These are phyloP conservation scores for Daldinia decipiens DNA, from an alignment of 495 filamentous ascomycete genomes.

Conservation along the genomic window DNA sequence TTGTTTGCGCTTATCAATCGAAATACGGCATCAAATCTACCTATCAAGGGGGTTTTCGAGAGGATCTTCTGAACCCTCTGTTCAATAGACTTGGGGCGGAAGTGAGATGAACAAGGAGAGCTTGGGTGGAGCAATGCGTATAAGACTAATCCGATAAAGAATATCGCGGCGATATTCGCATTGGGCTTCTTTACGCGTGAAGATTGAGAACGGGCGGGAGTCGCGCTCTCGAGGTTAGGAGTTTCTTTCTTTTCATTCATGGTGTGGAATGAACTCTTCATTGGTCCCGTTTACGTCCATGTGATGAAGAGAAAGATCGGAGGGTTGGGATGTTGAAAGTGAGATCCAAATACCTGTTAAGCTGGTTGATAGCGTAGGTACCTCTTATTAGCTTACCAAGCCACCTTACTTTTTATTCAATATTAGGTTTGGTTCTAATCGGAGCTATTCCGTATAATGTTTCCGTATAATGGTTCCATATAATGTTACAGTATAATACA, in stretches of 20 bases:
- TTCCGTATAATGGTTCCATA: not conserved
- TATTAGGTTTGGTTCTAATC: constrained; percentile 3
- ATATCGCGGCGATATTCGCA: constrained; percentile 12
- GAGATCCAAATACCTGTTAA: not conserved
- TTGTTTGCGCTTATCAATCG: constrained; percentile 15
- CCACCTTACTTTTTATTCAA: not conserved
- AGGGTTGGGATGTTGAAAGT: not conserved
- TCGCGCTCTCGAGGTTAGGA: constrained; percentile 5
- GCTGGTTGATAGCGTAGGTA: not conserved
- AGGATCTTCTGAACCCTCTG: constrained; percentile 76
- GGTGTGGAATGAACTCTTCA: not conserved
- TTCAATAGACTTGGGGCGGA: constrained; percentile 60
- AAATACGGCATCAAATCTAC: constrained; percentile 53
- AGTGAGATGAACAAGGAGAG: constrained; percentile 14
- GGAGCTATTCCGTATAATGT: not conserved
- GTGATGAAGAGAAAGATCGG: not conserved
- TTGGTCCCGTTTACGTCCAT: not conserved
- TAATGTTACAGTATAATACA: constrained; percentile 3
- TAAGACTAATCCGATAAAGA: not conserved
- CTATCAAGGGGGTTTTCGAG: constrained; percentile 79
- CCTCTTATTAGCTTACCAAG: constrained; percentile 33
- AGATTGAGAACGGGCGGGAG: constrained; percentile 6
- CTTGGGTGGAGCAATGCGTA: not conserved
- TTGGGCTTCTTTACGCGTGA: not conserved
- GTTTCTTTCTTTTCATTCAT: constrained; percentile 31